phyloP scores from a whole-genome alignment of 176 grass and related monocot species.

The Oryza officinalis region DNA sequence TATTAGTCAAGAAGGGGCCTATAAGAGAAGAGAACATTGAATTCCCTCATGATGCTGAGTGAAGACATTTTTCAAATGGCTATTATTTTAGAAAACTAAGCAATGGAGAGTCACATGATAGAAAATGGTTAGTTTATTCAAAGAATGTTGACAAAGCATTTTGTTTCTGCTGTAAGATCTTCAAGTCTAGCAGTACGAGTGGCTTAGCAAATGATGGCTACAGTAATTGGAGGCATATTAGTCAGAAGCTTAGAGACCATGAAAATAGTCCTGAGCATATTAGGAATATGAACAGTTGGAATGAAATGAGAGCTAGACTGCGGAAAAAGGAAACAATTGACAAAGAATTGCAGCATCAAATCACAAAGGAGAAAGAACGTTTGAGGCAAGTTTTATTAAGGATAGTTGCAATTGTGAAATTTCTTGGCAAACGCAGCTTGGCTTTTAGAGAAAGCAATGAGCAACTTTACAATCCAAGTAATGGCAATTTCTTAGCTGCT shows the following conservation, averaged over 20 bases:
- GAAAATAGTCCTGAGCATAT: not conserved
- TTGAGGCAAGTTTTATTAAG: constrained; percentile 10
- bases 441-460: not conserved
- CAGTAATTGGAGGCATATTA: not conserved
- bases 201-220: too few relatives aligned
- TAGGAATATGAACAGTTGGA: too few relatives aligned
- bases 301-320: not conserved
- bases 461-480: not conserved
- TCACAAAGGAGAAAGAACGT: not conserved
- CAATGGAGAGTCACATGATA: too few relatives aligned
- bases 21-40: too few relatives aligned
- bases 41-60: too few relatives aligned
- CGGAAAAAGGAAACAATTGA: not conserved
- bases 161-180: too few relatives aligned
- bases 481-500: not conserved
- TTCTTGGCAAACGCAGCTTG: not conserved
- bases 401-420: not conserved
- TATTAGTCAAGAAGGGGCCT: too few relatives aligned
- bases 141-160: too few relatives aligned
- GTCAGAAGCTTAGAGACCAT: not conserved
- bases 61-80: too few relatives aligned
- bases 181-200: too few relatives aligned
- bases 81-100: too few relatives aligned
- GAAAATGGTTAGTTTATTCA: too few relatives aligned
- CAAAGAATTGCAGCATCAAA: not conserved